phyloP scores from a whole-genome alignment of 163 green algal species.

The Coccomyxa subellipsoidea region DNA sequence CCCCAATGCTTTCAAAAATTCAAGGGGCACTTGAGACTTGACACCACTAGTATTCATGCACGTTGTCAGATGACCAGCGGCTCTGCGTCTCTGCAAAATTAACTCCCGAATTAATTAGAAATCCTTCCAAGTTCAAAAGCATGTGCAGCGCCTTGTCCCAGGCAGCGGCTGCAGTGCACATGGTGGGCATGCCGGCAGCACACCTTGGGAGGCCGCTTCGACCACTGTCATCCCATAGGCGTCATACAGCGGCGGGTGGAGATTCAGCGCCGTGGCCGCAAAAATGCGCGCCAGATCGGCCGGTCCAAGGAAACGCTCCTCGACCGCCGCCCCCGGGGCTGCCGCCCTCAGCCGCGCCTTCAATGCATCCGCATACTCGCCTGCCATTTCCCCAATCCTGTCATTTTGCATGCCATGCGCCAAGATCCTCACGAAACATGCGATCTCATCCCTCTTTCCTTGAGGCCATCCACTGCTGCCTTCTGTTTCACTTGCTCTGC shows the following conservation, averaged over 20 bases:
- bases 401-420: no score
- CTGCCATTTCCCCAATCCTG: background rate
- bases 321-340: conserved; percentile 20
- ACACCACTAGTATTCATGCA: no score
- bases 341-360: conserved; percentile 20
- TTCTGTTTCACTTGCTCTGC: no score
- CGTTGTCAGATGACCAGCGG: no score
- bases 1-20: background rate
- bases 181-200: background rate
- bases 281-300: conserved; percentile 57
- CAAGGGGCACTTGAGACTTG: background rate
- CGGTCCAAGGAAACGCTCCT: conserved; percentile 67
- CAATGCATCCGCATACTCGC: conserved; percentile 47
- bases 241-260: conserved; percentile 75
- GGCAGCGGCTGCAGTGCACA: background rate
- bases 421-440: no score
- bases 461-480: no score
- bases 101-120: no score
- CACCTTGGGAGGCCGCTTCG: conserved; percentile 71
- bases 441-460: no score
- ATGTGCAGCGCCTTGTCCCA: no score
- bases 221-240: conserved; percentile 88
- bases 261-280: conserved; percentile 52
- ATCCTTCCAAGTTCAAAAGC: no score
- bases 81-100: no score